Percentiles rank a stretch among this genome's conserved stretches.
Conservation (phyloP, 495 filamentous ascomycete species). For the Elasticomyces elasticus region DNA sequence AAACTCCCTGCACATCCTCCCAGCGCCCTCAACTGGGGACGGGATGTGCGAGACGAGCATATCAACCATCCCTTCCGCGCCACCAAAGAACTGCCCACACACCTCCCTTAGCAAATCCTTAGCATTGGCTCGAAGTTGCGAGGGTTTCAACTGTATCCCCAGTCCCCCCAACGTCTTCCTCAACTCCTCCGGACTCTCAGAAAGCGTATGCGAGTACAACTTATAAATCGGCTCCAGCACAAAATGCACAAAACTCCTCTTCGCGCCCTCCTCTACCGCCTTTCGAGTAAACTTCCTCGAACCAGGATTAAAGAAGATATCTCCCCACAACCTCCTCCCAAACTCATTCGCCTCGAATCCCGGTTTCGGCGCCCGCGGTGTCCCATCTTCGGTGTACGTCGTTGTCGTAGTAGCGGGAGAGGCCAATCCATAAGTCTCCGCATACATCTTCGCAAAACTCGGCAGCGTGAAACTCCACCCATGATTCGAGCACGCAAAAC, state of each 20-base stretch:
- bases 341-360: constrained; percentile 67
- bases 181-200: constrained; percentile 77
- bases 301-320: constrained; percentile 88
- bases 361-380: constrained; percentile 33
- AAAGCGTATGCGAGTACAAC: constrained; percentile 89
- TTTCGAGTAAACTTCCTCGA: constrained; percentile 88
- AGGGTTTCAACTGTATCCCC: constrained; percentile 78
- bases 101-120: constrained; percentile 81
- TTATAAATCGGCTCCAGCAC: constrained; percentile 96
- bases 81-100: constrained; percentile 91
- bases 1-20: constrained; percentile 65
- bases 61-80: constrained; percentile 83
- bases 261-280: constrained; percentile 66
- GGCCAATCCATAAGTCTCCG: constrained; percentile 54
- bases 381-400: no score
- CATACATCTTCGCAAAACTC: constrained; percentile 94
- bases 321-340: constrained; percentile 77
- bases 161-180: constrained; percentile 69
- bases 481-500: constrained; percentile 88
- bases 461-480: constrained; percentile 91
- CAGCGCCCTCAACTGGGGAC: constrained; percentile 71
- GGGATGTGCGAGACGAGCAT: constrained; percentile 89
- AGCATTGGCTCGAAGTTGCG: constrained; percentile 80
- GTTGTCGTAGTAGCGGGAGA: no score
- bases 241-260: constrained; percentile 86